Base-by-base conservation (phyloP, 768 basidiomycete species). In the Kondoa subrosea region DNA sequence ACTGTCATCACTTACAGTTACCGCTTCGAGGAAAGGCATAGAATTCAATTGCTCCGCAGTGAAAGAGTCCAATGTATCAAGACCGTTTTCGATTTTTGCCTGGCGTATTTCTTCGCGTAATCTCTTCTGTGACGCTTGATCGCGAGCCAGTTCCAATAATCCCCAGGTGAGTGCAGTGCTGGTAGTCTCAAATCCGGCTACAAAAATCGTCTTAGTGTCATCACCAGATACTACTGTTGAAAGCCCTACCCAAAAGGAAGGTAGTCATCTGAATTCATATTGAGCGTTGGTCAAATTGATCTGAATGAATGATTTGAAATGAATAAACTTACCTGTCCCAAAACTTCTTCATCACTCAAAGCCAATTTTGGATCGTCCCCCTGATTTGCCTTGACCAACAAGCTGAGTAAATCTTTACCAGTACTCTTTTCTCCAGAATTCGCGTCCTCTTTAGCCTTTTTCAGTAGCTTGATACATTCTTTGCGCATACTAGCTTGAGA, bases 401-500 rank as follows among this genome's bases (percentile, higher is more conserved):
- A n/a, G 59, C 66, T 67, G 31, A 68, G 64, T 30, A 68, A 33
- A 33, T 68, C 68, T 27, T 57, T 67, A 29, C 58, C 58, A 16
- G 50, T 65, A 17, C 65, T 65, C 26, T 58, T 56, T 33, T 68
- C 68, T 3, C 68, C 68, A 26, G 21, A 56, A 15, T 4, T 60
- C 26, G 58, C 66, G 32, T 63, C 32, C 21, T 31, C 30, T 31
- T 29, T 30, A 2, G 57, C 62, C 12, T 61, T 27, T 63, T 67
- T 59, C 26, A 75, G 64, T 62, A 75, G 71, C 33, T 69, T 70
- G 15, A 31, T 12, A 4, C 69, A 64, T 68, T 73, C 74, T 33
- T 29, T 32, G 65, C 70, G 62, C 17, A 75, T 65, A 40, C 50
- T 25, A 4, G 17, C 59, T 15, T 57, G 15, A 4, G 68, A 58